Evolutionary conservation across 2,329 filamentous ascomycete genomes (phyloP).

Genomic region (Chaetoscypha palmicola): DNA sequence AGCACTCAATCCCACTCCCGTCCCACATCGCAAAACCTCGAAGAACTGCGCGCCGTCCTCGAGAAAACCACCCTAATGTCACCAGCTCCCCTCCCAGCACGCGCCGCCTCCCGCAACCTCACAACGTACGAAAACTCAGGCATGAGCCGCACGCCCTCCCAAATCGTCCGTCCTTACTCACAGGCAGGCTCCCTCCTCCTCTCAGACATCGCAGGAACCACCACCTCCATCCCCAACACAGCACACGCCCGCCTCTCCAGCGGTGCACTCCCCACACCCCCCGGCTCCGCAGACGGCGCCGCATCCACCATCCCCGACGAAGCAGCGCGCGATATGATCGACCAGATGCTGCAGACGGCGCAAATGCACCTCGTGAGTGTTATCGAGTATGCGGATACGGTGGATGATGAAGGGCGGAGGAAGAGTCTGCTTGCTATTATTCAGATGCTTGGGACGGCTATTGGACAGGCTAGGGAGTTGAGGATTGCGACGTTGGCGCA

Average conservation of each 20-base stretch:
- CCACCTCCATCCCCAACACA: not conserved
- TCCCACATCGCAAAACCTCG: too few relatives aligned
- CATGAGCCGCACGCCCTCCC: not conserved
- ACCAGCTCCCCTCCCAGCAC: not conserved
- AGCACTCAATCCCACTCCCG: not conserved
- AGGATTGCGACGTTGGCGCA: constrained; percentile 1
- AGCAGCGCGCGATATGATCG: not conserved
- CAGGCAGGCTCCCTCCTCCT: not conserved
- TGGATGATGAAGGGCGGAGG: not conserved
- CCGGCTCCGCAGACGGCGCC: not conserved
- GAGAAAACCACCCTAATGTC: too few relatives aligned
- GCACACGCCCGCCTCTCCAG: not conserved
- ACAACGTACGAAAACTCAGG: not conserved
- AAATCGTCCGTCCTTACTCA: not conserved
- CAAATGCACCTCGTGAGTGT: not conserved
- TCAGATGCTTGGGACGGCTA: constrained; percentile 2
- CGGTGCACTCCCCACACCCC: not conserved
- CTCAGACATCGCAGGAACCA: not conserved
- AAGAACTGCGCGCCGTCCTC: not conserved
- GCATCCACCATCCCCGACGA: not conserved
- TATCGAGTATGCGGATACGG: not conserved
- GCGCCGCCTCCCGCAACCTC: not conserved
- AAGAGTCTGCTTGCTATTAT: not conserved
- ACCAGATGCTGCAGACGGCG: not conserved
- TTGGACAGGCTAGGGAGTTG: not conserved